These are phyloP conservation scores for Chlamydomonas incerta DNA, from an alignment of 139 green algal genomes.

Conservation along the genomic window DNA sequence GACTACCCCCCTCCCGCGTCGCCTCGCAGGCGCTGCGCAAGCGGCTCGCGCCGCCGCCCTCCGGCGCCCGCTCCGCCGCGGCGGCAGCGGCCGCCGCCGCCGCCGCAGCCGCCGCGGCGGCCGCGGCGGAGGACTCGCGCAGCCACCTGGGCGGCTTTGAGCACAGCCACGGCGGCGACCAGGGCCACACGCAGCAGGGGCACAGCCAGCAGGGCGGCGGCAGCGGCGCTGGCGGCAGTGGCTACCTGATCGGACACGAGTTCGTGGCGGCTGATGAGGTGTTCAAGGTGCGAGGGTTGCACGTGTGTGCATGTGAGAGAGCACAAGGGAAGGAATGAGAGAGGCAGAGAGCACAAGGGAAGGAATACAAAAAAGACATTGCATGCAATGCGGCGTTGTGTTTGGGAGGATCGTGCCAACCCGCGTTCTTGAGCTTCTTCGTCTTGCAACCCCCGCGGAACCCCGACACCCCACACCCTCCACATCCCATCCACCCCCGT, in stretches of 20 bases:
- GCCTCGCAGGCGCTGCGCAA: slow-evolving; percentile 58
- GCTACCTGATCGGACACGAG: slow-evolving; percentile 51
- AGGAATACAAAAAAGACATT: not conserved
- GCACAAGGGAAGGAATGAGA: too few species aligned
- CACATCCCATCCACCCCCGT: not conserved
- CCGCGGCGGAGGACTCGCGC: not conserved
- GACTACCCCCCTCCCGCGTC: too few species aligned
- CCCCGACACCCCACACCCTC: not conserved
- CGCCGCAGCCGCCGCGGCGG: not conserved
- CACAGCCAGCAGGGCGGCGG: too few species aligned
- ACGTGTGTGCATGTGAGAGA: too few species aligned
- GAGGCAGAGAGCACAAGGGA: too few species aligned
- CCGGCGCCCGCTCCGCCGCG: slow-evolving; percentile 4
- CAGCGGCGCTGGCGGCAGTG: not conserved
- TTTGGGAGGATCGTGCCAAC: too few species aligned
- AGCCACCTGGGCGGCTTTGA: not conserved
- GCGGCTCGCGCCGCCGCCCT: slow-evolving; percentile 50
- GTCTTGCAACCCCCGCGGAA: not conserved
- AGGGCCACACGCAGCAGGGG: too few species aligned
- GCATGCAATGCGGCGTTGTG: too few species aligned
- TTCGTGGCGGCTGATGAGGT: slow-evolving; percentile 84
- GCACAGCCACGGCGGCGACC: not conserved
- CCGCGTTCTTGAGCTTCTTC: too few species aligned
- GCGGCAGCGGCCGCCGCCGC: slow-evolving; percentile 15
- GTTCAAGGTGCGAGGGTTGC: slow-evolving; percentile 70